Percentiles rank a stretch among this genome's conserved stretches.
Conservation (phyloP, 2,329 filamentous ascomycete genomes). For the Xylariales sp. region DNA sequence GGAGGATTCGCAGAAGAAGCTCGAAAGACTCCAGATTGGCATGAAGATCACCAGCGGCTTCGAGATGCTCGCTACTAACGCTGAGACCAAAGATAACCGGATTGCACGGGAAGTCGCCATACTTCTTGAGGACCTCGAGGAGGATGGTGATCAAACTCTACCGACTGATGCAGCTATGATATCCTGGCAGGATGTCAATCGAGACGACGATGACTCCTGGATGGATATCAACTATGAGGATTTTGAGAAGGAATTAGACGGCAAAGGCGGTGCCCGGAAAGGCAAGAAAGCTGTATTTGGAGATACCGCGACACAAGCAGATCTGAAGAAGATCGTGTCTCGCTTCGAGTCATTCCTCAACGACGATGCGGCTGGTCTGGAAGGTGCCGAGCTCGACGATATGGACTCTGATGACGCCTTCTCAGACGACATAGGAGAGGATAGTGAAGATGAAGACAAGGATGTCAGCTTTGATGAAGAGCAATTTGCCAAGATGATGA, state of each 20-base stretch:
- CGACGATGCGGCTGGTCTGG: slow-evolving; percentile 73
- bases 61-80: slow-evolving; percentile 74
- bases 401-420: slow-evolving; percentile 54
- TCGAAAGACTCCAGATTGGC: slow-evolving; percentile 59
- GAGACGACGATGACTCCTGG: slow-evolving; percentile 85
- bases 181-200: slow-evolving; percentile 55
- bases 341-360: slow-evolving; percentile 91
- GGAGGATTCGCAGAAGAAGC: slow-evolving; percentile 22
- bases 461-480: slow-evolving; percentile 79
- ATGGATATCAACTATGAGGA: slow-evolving; percentile 87
- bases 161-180: slow-evolving; percentile 71
- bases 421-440: slow-evolving; percentile 45
- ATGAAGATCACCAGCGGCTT: slow-evolving; percentile 91
- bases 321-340: slow-evolving; percentile 85
- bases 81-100: slow-evolving; percentile 63
- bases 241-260: slow-evolving; percentile 74
- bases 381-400: slow-evolving; percentile 69
- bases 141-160: slow-evolving; percentile 61
- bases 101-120: slow-evolving; percentile 71
- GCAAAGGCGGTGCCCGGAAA: slow-evolving; percentile 31
- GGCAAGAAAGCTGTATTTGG: slow-evolving; percentile 46
- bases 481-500: slow-evolving; percentile 83
- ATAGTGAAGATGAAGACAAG: slow-evolving; percentile 64
- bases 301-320: slow-evolving; percentile 62
- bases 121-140: slow-evolving; percentile 68